Conservation (phyloP, 2,329 filamentous ascomycete genomes). For the Aspergillus fumigatus region DNA sequence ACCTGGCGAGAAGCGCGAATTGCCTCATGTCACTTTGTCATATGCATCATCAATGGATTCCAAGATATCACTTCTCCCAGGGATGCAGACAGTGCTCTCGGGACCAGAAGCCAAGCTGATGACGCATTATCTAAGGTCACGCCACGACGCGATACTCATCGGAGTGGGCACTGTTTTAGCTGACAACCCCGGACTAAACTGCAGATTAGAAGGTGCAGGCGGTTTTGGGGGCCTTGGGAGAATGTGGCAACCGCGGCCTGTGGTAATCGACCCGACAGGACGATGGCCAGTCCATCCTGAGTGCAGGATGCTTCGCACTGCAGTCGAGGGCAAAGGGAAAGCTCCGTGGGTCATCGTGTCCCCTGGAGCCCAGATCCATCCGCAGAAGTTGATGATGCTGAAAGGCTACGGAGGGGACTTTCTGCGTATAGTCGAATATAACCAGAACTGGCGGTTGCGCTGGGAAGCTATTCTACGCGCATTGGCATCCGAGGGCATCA, state of each 20-base stretch:
- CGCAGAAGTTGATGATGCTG: slow-evolving; percentile 42
- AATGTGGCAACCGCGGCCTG: slow-evolving; percentile 67
- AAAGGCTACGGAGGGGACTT: slow-evolving; percentile 46
- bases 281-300: slow-evolving; percentile 62
- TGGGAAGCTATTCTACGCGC: slow-evolving; percentile 63
- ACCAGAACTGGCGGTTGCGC: slow-evolving; percentile 45
- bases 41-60: slow-evolving; percentile 90
- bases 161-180: slow-evolving; percentile 79
- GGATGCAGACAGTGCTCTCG: slow-evolving; percentile 76
- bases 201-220: slow-evolving; percentile 61
- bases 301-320: slow-evolving; percentile 64
- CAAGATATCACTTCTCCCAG: slow-evolving; percentile 69
- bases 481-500: slow-evolving; percentile 57
- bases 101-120: slow-evolving; percentile 81
- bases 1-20: slow-evolving; percentile 25
- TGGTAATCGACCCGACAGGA: slow-evolving; percentile 75
- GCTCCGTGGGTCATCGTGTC: slow-evolving; percentile 69
- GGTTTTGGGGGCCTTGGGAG: slow-evolving; percentile 51
- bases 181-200: slow-evolving; percentile 83
- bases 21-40: slow-evolving; percentile 69
- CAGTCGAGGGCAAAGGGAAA: slow-evolving; percentile 60
- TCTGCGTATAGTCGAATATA: slow-evolving; percentile 36
- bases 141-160: slow-evolving; percentile 78
- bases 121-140: slow-evolving; percentile 83
- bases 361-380: slow-evolving; percentile 41